Base-by-base conservation (phyloP, 495 filamentous ascomycete species). In the Penicillium steckii region DNA sequence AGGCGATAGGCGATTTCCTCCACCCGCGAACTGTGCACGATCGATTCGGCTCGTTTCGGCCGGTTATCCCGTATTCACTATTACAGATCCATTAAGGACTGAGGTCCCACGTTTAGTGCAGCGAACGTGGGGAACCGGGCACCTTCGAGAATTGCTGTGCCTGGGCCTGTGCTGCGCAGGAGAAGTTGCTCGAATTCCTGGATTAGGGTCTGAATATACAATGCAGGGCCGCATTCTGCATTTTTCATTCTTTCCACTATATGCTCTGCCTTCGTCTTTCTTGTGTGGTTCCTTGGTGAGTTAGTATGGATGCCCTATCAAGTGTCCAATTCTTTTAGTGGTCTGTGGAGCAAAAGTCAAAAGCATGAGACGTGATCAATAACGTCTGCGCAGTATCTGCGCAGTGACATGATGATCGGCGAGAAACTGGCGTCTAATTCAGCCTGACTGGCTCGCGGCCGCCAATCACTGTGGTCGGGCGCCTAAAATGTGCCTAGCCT, bases 401-500 rank as follows among this genome's bases (percentile, higher is more conserved):
- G 33, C n/a, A 15, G 3, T 15, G 33, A 19, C 6, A 37, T 23
- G 3, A 9, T 38, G 55, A 58, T 55, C 59, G 52, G 40, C 53
- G 15, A 52, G 27, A 3, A 43, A 37, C 42, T 54, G 60, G 62
- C 62, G 60, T 65, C 49, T 58, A 57, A 38, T 32, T 24, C 44
- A 44, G 5, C 35, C 21, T 35, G 45, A 45, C 46, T 55, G 43
- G 50, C 53, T 44, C 45, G 40, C 46, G 53, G 22, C 52, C 45
- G 44, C 57, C 55, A 61, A 59, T 59, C 55, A 37, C 29, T 51
- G 49, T 57, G 42, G 26, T 18, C 43, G 33, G 53, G 60, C 57
- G 63, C 60, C 57, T 61, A 59, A 59, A 47, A 27, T 33, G 41
- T 58, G 48, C 53, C 35, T 52, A 23, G 48, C 23, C 49, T 52